These are phyloP conservation scores for Pontederia crassipes DNA, from an alignment of 176 grass and related monocot genomes.

Conservation along the genomic window DNA sequence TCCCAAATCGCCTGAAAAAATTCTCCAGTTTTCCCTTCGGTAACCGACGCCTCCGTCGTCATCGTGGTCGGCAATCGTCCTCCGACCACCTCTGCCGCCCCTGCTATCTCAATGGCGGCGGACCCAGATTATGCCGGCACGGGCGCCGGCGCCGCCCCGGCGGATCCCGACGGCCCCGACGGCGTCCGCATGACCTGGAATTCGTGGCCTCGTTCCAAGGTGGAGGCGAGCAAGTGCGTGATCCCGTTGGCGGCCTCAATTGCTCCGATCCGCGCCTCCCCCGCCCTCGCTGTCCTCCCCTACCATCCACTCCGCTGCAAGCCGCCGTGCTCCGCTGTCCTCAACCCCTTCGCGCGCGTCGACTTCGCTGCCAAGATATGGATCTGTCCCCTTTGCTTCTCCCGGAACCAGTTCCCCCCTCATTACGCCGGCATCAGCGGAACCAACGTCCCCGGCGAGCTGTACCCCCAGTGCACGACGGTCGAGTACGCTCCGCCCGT, in stretches of 20 bases:
- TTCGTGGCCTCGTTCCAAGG: slow-evolving; percentile 76
- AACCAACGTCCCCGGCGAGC: slow-evolving; percentile 77
- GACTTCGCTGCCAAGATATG: slow-evolving; percentile 98
- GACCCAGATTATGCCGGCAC: background rate
- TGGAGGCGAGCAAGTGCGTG: slow-evolving; percentile 94
- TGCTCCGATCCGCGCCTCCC: slow-evolving; percentile 39
- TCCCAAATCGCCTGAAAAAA: background rate
- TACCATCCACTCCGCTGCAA: slow-evolving; percentile 96
- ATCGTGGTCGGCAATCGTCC: background rate
- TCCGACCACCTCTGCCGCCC: background rate
- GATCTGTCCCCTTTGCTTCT: slow-evolving; percentile 96
- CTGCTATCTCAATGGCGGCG: slow-evolving; percentile 1
- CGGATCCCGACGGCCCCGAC: slow-evolving; percentile 68
- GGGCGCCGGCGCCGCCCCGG: slow-evolving; percentile 10
- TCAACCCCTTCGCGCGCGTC: slow-evolving; percentile 85
- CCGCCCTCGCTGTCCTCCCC: slow-evolving; percentile 38
- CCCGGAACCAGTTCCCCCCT: slow-evolving; percentile 85
- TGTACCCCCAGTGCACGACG: slow-evolving; percentile 77
- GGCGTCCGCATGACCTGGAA: slow-evolving; percentile 86
- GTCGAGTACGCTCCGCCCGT: slow-evolving; percentile 50
- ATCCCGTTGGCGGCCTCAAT: slow-evolving; percentile 69
- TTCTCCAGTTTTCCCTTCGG: background rate
- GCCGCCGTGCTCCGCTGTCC: slow-evolving; percentile 59
- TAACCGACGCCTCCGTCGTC: background rate
- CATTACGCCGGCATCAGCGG: slow-evolving; percentile 86